These are phyloP conservation scores for Fragilariopsis cylindrus DNA, from an alignment of 108 stramenopile genomes.

Conservation along the genomic window DNA sequence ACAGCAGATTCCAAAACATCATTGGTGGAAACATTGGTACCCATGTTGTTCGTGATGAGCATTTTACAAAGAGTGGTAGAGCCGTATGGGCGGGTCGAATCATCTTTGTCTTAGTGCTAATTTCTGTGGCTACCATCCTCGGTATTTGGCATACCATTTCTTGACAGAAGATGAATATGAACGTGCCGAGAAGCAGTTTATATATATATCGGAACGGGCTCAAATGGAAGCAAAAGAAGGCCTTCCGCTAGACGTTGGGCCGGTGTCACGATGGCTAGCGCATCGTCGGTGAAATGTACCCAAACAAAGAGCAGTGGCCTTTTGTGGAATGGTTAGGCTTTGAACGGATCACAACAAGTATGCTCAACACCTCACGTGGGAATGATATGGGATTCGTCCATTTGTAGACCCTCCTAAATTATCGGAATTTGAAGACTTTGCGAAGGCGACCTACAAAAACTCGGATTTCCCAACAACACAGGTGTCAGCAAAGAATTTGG, in stretches of 20 bases:
- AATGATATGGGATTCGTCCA: slow-evolving; percentile 6
- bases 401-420: neutral
- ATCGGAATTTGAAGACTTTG: slow-evolving; percentile 25
- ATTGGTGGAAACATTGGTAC: no score
- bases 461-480: neutral
- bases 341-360: slow-evolving; percentile 17
- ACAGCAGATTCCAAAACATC: no score
- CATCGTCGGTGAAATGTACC: neutral
- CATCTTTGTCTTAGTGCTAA: neutral
- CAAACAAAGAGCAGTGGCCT: slow-evolving; percentile 9
- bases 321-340: slow-evolving; percentile 7
- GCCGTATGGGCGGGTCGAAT: neutral
- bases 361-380: neutral
- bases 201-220: slow-evolving; percentile 18
- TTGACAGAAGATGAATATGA: neutral
- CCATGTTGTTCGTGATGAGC: no score
- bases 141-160: neutral
- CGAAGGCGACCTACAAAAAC: slow-evolving; percentile 15
- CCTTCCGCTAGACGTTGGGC: neutral
- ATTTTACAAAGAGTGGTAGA: no score
- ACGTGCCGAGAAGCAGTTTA: slow-evolving; percentile 13
- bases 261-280: slow-evolving; percentile 2
- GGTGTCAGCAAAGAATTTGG: neutral
- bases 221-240: slow-evolving; percentile 5
- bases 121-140: neutral